A percentile compares a stretch with the other conserved stretches of the same genome.
Evolutionary conservation across 495 filamentous ascomycete genomes (phyloP).

Genomic region (Neurospora sp.): DNA sequence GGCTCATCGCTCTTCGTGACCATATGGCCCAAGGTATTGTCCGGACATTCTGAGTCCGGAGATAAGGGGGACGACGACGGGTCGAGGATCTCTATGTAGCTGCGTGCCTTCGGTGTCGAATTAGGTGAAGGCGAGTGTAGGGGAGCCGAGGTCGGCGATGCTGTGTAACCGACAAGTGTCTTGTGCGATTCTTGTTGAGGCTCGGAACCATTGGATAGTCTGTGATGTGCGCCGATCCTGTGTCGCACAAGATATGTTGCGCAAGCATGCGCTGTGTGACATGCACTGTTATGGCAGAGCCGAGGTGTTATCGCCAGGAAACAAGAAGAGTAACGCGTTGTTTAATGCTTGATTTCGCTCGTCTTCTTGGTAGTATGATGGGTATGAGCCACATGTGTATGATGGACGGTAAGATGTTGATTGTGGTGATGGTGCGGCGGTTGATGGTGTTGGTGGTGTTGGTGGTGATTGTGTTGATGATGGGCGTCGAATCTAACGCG

Average conservation of each 20-base stretch:
- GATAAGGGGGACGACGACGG: neutral
- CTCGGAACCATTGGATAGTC: neutral
- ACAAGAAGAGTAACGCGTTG: neutral
- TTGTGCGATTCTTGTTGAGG: neutral
- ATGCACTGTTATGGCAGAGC: neutral
- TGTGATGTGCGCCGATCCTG: neutral
- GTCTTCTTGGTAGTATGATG: constrained; percentile 8
- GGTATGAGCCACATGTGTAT: neutral
- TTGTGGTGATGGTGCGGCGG: constrained; percentile 6
- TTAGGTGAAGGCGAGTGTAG: neutral
- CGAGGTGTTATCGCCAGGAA: neutral
- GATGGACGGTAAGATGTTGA: constrained; percentile 1
- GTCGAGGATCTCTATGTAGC: neutral
- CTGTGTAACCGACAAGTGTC: neutral
- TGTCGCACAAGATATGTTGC: neutral
- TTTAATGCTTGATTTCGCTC: constrained; percentile 6
- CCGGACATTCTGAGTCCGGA: neutral
- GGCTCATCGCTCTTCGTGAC: neutral
- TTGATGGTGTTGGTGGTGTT: constrained; percentile 5
- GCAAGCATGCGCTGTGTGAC: neutral
- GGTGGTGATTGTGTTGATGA: constrained; percentile 5
- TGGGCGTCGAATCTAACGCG: constrained; percentile 9
- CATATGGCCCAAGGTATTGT: neutral
- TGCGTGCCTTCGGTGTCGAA: neutral
- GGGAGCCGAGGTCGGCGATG: neutral